A percentile compares a stretch with the other conserved stretches of the same genome.
Conservation (phyloP, 2,329 filamentous ascomycete genomes). For the Leptodontidium sp. region DNA sequence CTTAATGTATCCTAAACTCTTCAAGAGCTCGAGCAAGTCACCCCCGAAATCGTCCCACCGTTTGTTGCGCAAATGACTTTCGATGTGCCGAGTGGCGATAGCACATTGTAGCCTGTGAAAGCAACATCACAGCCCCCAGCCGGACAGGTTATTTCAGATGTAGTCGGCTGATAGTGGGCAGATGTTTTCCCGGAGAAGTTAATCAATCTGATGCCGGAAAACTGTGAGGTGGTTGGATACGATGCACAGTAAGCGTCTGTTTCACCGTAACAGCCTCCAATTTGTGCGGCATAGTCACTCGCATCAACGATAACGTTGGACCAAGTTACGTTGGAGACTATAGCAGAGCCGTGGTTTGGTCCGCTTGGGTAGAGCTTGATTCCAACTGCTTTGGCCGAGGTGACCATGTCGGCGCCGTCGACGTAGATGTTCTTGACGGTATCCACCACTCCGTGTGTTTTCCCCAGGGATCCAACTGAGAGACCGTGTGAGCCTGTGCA, state of each 20-base stretch:
- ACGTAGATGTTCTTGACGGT: neutral
- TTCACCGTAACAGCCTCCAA: constrained; percentile 19
- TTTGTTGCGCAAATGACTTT: constrained; percentile 12
- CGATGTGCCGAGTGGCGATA: neutral
- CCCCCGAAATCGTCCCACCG: constrained; percentile 13
- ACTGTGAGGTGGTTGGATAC: too few relatives aligned
- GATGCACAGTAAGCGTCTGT: constrained; percentile 5
- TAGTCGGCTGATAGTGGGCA: constrained; percentile 6
- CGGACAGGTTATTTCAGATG: constrained; percentile 14
- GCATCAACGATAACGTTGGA: constrained; percentile 10
- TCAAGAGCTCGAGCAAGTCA: constrained; percentile 15
- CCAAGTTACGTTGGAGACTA: constrained; percentile 19
- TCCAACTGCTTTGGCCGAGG: constrained; percentile 20
- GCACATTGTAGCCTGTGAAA: too few relatives aligned
- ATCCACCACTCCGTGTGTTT: too few relatives aligned
- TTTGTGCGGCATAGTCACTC: constrained; percentile 22
- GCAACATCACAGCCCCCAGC: neutral
- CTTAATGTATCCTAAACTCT: neutral
- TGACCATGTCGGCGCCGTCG: constrained; percentile 14
- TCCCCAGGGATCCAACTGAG: too few relatives aligned
- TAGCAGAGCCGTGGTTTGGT: constrained; percentile 15
- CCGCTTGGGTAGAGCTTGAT: constrained; percentile 22
- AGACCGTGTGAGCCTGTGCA: too few relatives aligned
- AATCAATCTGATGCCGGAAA: constrained; percentile 12
- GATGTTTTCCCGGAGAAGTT: constrained; percentile 14